A percentile compares a stretch with the other conserved stretches of the same genome.
These are phyloP conservation scores for Clausena lansium DNA, from an alignment of 345 rosid genomes.

Conservation along the genomic window DNA sequence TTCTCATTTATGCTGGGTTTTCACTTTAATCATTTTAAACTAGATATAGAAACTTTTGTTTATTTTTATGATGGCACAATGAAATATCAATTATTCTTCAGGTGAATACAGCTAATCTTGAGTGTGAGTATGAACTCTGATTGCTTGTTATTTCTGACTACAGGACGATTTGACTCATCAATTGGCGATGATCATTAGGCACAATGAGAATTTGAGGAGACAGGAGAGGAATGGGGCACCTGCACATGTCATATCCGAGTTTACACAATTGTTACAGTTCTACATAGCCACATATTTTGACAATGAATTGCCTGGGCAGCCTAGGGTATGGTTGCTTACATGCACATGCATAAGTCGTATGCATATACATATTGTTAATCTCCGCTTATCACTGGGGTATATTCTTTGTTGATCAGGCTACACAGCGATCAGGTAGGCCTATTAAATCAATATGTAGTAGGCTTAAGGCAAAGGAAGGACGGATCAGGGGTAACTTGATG, in stretches of 20 bases:
- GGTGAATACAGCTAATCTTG: background rate
- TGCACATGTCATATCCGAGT: conserved; percentile 91
- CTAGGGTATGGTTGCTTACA: conserved; percentile 56
- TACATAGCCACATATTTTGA: conserved; percentile 93
- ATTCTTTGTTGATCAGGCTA: conserved; percentile 51
- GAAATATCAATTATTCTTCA: background rate
- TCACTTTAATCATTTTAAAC: background rate
- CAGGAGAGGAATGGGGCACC: conserved; percentile 96
- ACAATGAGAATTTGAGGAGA: conserved; percentile 79
- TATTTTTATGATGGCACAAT: background rate
- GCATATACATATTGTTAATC: background rate
- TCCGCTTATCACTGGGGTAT: conserved; percentile 14
- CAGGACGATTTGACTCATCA: conserved; percentile 98
- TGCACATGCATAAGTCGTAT: background rate
- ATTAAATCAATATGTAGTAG: conserved; percentile 93
- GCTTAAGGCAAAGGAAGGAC: conserved; percentile 97
- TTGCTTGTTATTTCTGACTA: conserved; percentile 25
- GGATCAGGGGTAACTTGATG: conserved; percentile 97
- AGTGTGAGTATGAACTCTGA: background rate
- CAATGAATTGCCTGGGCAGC: conserved; percentile 96
- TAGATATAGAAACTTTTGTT: background rate
- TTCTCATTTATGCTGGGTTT: background rate
- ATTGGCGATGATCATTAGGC: conserved; percentile 86
- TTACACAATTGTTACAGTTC: conserved; percentile 88
- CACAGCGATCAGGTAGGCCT: conserved; percentile 92